Base-by-base conservation (phyloP, 495 filamentous ascomycete genomes). In the Pyrenula aspistea region DNA sequence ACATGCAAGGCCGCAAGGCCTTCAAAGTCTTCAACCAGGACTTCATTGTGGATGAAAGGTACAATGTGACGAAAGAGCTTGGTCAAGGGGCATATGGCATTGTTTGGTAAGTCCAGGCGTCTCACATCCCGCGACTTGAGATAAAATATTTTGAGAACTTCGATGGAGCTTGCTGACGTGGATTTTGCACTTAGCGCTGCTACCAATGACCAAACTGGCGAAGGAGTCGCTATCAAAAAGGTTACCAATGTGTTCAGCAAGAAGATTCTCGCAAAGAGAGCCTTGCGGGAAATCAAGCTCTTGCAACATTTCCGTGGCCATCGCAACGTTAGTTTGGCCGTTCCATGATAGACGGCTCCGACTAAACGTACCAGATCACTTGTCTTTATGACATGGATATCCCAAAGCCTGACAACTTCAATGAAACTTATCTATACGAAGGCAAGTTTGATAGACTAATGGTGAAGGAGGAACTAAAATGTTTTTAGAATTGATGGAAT, bases 21-120 rank as follows among this genome's bases (percentile, higher is more conserved):
- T 98, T 97, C 82, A 97, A 97, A 86, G 93, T 97, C 66, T 98
- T 98, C 77, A 96, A 96, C 80, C 93, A 98, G 71, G 93, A 98
- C 76, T 98, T 98, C 66, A 86, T 96, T 61, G 93, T 98, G 59
- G 94, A 96, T 68, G 91, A 97, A 72, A 82, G 94, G 54, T 98
- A 98, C 75, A 95, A 86, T 67, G 93, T 98, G 59, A 98, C 91
- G 55, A 98, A 98, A 79, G 93, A 98, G 75, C 79, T 98, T 49
- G 93, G 94, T 22, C 93, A 98, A 67, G 93, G 93, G 60, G 94
- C 93, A 58, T 98, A 97, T 63, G 94, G 93, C 69, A 96, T 98
- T 64, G 94, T 98, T 67, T 98, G 93, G 92, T 96, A 84, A 53
- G 84, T 73, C 22, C 21, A 22, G 51, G n/a, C n/a, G n/a, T n/a